These are phyloP conservation scores for Penicillium parvum DNA, from an alignment of 495 filamentous ascomycete genomes.

Conservation along the genomic window DNA sequence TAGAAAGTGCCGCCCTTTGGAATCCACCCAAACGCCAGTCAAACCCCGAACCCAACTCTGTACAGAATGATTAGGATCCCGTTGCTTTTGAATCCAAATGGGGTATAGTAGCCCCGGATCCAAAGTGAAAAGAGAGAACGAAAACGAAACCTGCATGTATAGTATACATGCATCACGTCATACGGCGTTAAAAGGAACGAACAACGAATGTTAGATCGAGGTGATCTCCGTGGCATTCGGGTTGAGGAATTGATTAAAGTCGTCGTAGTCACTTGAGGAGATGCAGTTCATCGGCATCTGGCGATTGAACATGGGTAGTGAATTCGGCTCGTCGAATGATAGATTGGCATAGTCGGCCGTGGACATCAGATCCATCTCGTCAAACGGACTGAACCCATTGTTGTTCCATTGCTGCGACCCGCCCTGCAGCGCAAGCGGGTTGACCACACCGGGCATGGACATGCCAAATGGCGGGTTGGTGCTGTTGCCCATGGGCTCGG, in stretches of 20 bases:
- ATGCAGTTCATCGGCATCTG: constrained; percentile 39
- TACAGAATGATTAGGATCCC: constrained; percentile 23
- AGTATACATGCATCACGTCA: constrained; percentile 39
- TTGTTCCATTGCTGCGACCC: constrained; percentile 29
- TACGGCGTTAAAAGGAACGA: constrained; percentile 23
- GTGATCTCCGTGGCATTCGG: constrained; percentile 42
- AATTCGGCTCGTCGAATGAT: constrained; percentile 34
- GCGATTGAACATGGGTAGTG: constrained; percentile 40
- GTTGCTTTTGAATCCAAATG: constrained; percentile 12
- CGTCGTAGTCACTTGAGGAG: constrained; percentile 36
- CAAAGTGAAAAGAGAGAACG: constrained; percentile 5
- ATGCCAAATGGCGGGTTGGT: constrained; percentile 19
- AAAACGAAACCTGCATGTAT: constrained; percentile 26
- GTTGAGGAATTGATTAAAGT: constrained; percentile 44
- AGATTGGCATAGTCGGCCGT: constrained; percentile 31
- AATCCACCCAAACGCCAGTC: constrained; percentile 8
- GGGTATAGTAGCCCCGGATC: constrained; percentile 17
- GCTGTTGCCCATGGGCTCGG: constrained; percentile 22
- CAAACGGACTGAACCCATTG: constrained; percentile 30
- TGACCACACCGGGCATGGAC: constrained; percentile 37
- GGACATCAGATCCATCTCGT: constrained; percentile 42
- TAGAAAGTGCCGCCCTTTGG: too few relatives aligned
- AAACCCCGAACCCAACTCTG: constrained; percentile 16
- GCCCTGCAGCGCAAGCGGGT: constrained; percentile 36
- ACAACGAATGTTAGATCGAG: constrained; percentile 25